A percentile compares a stretch with the other conserved stretches of the same genome.
Evolutionary conservation across 2,329 filamentous ascomycete genomes (phyloP).

Genomic region (Paraphaeosphaeria minitans): DNA sequence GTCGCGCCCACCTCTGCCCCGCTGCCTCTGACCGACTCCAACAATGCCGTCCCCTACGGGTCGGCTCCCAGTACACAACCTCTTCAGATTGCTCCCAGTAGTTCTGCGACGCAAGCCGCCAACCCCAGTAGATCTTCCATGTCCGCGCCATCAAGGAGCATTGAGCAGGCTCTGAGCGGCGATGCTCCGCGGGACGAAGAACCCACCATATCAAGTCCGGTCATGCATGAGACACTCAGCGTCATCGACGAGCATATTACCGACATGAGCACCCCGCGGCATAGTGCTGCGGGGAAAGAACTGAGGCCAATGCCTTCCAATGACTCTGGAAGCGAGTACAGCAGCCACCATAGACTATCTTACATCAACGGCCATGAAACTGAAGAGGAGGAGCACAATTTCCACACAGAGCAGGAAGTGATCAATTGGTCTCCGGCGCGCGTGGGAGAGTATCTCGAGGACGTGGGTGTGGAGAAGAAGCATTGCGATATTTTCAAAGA

Average conservation of each 20-base stretch:
- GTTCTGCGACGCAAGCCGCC: constrained; percentile 16
- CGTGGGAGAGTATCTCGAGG: constrained; percentile 88
- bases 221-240: constrained; percentile 92
- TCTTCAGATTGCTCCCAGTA: constrained; percentile 32
- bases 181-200: constrained; percentile 47
- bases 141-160: constrained; percentile 32
- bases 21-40: constrained; percentile 24
- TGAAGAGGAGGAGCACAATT: constrained; percentile 82
- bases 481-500: constrained; percentile 95
- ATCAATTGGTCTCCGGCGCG: constrained; percentile 78
- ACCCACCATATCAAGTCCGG: constrained; percentile 66
- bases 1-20: constrained; percentile 24
- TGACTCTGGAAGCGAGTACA: constrained; percentile 90
- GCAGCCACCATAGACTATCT: constrained; percentile 78
- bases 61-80: constrained; percentile 32
- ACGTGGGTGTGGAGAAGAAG: constrained; percentile 79
- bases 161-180: constrained; percentile 43
- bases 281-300: constrained; percentile 58
- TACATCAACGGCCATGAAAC: constrained; percentile 95
- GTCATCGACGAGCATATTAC: constrained; percentile 98
- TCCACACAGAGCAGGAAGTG: constrained; percentile 76
- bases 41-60: constrained; percentile 25
- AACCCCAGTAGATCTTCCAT: constrained; percentile 30
- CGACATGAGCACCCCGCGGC: constrained; percentile 71
- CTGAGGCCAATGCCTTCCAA: constrained; percentile 54